Conservation (phyloP, 495 filamentous ascomycete species). For the Elasticomyces elasticus region DNA sequence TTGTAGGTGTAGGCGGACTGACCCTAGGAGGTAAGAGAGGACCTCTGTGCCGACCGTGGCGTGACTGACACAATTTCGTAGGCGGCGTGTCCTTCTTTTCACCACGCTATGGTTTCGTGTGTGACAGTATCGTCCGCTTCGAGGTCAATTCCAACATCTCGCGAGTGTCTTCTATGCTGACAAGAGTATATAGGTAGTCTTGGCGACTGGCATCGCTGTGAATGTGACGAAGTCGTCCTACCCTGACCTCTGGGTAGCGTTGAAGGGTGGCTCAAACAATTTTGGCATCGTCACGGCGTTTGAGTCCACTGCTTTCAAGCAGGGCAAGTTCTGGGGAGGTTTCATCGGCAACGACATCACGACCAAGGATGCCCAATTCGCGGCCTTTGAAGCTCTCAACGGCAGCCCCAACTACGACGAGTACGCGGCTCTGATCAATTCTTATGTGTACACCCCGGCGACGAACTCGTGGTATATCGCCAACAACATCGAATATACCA, state of each 20-base stretch:
- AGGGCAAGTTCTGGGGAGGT: constrained; percentile 24
- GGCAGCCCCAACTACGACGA: background rate
- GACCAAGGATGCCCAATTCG: constrained; percentile 3
- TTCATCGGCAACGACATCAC: constrained; percentile 2
- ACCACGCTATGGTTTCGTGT: constrained; percentile 6
- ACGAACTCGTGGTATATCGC: background rate
- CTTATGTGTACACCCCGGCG: background rate
- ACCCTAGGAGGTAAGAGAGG: constrained; percentile 17
- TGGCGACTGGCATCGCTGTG: constrained; percentile 22
- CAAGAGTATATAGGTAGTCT: constrained; percentile 16
- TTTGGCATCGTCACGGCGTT: constrained; percentile 38
- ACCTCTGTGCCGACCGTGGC: background rate
- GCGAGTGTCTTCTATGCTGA: background rate
- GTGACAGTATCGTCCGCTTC: constrained; percentile 25
- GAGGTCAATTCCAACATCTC: constrained; percentile 16
- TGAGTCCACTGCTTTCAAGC: constrained; percentile 18
- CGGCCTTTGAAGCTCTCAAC: constrained; percentile 5
- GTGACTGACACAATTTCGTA: background rate
- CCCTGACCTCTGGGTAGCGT: constrained; percentile 33
- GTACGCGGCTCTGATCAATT: constrained; percentile 3
- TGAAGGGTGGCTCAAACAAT: constrained; percentile 36
- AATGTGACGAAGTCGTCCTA: constrained; percentile 22
- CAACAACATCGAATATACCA: constrained; percentile 4
- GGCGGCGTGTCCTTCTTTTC: constrained; percentile 19
- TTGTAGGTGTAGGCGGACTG: constrained; percentile 27